Evolutionary conservation across 2,329 filamentous ascomycete species (phyloP), one percentile per base, ranked within the genome.

Genomic region (Sodiomyces alkalinus): DNA sequence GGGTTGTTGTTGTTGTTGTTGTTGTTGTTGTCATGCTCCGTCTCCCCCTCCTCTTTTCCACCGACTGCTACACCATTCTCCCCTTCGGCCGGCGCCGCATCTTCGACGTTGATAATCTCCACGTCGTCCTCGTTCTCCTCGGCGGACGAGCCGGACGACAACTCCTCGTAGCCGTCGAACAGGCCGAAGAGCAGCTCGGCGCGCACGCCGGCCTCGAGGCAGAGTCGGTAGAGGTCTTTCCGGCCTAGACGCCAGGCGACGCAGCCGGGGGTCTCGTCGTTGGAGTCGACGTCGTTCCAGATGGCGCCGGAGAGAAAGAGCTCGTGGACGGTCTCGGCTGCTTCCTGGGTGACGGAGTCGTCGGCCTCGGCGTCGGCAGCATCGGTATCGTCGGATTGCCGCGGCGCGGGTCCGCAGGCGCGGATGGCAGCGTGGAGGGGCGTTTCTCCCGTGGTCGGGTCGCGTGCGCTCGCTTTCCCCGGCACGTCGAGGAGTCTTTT

Each of bases 281-380:
- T 77, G 39, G 62, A 56, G 51, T 96, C 83, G 31, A 96, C 61
- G 49, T 94, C 86, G 56, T 98, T 98, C 90, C 90, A 98, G 41
- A 96, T 94, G 8, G 83, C 90, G 18, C 90, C 90, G 41, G 80
- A 78, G 44, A 86, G 68, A 34, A 96, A 73, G 6, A 96, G 64
- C 45, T 90, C 69, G 40, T 70, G 68, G 4, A 94, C 59, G 0
- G 77, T 76, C 29, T 74, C 69, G 31, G 67, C 64, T 3, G 74
- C 80, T 21, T 68, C 67, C 26, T 74, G 67, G 18, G 79, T 50
- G 16, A 52, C 47, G 29, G 53, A 41, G 16, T 56, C 52, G 15
- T 56, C 54, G 7, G 48, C 47, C 3, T 51, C 49, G 3, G 45
- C 39, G 5, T 37, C 36, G 4, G 37, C 34, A 4, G 35, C 40